Evolutionary conservation across 768 basidiomycete species (phyloP).

Genomic region (Hydnomerulius pinastri): DNA sequence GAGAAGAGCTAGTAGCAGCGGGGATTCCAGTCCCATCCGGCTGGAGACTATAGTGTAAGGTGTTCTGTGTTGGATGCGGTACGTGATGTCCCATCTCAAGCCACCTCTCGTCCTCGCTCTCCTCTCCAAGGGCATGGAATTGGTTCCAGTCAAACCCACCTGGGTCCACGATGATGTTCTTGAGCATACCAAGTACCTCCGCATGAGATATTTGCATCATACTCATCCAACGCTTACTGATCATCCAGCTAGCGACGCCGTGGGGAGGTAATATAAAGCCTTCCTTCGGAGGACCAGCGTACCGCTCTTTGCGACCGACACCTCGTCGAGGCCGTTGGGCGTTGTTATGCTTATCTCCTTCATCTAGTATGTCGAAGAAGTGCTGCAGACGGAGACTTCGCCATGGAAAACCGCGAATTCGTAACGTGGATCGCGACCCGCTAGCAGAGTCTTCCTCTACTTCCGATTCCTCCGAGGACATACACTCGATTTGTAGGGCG

Average conservation of each 20-base stretch:
- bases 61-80: constrained; percentile 6
- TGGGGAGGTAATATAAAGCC: constrained; percentile 59
- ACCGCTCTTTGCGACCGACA: constrained; percentile 55
- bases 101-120: constrained; percentile 46
- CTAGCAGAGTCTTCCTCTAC: constrained; percentile 40
- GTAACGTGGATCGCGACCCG: constrained; percentile 39
- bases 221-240: constrained; percentile 65
- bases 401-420: constrained; percentile 64
- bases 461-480: constrained; percentile 81
- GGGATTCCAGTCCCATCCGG: constrained; percentile 3
- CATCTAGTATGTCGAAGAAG: constrained; percentile 64
- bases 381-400: constrained; percentile 63
- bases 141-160: constrained; percentile 51
- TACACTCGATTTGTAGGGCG: constrained; percentile 72
- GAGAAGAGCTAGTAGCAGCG: constrained; percentile 7
- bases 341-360: constrained; percentile 50
- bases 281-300: constrained; percentile 56
- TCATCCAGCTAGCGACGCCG: constrained; percentile 73
- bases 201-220: constrained; percentile 42
- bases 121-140: constrained; percentile 55
- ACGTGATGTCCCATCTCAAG: constrained; percentile 3
- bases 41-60: constrained; percentile 14
- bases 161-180: constrained; percentile 47
- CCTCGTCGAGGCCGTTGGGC: constrained; percentile 57
- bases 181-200: constrained; percentile 47